Evolutionary conservation across 306 rosid species (phyloP), one percentile per base, ranked within the genome.

Genomic region (Glycine tomentella): DNA sequence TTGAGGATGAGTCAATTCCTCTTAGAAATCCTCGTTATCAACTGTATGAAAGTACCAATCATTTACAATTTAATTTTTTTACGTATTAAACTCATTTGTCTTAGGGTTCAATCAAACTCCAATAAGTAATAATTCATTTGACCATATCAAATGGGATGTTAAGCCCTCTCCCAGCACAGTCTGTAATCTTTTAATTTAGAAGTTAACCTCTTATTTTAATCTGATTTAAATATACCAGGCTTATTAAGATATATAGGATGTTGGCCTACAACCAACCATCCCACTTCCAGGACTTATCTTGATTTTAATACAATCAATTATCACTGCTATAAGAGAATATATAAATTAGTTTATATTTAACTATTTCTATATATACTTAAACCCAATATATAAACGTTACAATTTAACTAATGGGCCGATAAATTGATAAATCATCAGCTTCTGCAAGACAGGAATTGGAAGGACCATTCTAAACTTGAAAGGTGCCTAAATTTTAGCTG

Each of bases 401-500:
- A 52, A 56, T 56, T 56, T 20, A 20, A 20, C 20, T 56, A 57
- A 57, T 57, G 42, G 42, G 4, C 4, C 44, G 7, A 38, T 38
- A 38, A 38, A 4, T 38, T 5, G 7, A 38, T 38, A 38, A 3
- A 38, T 38, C 44, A 38, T 38, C 44, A 38, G 44, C 44, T 38
- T 38, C 44, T 38, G 44, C 44, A 38, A 38, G 44, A 61, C 8
- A 61, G 42, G 42, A n/a, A 6, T 65, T 12, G 9, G 16, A 64
- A 17, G 70, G 49, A 14, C 31, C 70, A 14, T 38, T 65, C 70
- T 38, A 65, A 36, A 38, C 70, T 33, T 62, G 69, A 62, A 62
- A 62, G 69, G 69, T 62, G 69, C 69, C 69, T 62, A 62, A 62
- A 62, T 1, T 62, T 62, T 34, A 62, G 69, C 17, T 62, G 9